Conservation (phyloP, 331 rosid genomes). For the Arachis monticola region DNA sequence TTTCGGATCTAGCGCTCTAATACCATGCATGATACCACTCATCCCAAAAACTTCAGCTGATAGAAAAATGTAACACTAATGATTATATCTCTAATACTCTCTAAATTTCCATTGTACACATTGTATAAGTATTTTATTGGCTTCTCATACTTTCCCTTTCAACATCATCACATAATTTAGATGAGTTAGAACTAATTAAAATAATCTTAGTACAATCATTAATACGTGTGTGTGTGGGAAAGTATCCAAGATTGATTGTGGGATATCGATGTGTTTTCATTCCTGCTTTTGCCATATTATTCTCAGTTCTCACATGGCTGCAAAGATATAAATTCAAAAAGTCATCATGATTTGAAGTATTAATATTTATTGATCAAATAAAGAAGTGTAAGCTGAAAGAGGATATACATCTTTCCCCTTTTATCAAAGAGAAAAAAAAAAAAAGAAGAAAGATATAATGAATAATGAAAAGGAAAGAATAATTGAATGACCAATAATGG, state of each 20-base stretch:
- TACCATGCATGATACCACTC: too few species aligned
- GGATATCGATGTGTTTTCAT: conserved; percentile 41
- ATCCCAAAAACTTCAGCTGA: too few species aligned
- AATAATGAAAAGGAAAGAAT: conserved; percentile 8
- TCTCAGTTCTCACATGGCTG: background rate
- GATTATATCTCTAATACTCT: too few species aligned
- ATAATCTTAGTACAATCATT: too few species aligned
- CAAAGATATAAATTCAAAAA: conserved; percentile 5
- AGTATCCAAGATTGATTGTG: conserved; percentile 28
- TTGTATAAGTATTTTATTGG: too few species aligned
- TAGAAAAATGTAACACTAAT: too few species aligned
- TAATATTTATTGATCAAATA: background rate
- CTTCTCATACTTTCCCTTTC: too few species aligned
- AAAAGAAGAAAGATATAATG: background rate
- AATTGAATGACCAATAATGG: background rate
- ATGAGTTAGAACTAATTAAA: too few species aligned
- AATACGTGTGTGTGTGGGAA: background rate
- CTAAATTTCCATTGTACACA: too few species aligned
- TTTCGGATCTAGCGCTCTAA: too few species aligned
- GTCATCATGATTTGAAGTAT: conserved; percentile 30
- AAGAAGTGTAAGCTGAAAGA: conserved; percentile 13
- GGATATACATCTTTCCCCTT: conserved; percentile 21
- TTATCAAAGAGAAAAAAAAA: conserved; percentile 29
- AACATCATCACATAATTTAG: too few species aligned
- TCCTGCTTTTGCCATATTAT: background rate